Conservation (phyloP, 2,329 filamentous ascomycete genomes). For the Apiospora koreana region DNA sequence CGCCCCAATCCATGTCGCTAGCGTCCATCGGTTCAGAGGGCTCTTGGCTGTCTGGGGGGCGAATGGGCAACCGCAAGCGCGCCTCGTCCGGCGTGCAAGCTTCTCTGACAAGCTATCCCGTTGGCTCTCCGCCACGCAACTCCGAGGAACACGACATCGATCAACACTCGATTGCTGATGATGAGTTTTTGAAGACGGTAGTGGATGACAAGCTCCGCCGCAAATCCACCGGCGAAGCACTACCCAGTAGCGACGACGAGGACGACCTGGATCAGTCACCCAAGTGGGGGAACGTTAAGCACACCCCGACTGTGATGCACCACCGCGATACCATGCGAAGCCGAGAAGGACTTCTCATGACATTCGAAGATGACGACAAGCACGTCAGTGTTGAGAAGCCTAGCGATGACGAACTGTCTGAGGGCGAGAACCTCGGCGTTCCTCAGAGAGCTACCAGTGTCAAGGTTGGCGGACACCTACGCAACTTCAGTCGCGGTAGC, state of each 20-base stretch:
- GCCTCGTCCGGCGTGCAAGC: slow-evolving; percentile 47
- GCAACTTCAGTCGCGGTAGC: slow-evolving; percentile 77
- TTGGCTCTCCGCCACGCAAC: slow-evolving; percentile 52
- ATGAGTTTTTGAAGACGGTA: slow-evolving; percentile 70
- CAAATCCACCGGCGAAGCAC: slow-evolving; percentile 51
- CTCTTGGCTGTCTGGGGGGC: slow-evolving; percentile 87
- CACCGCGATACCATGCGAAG: slow-evolving; percentile 50
- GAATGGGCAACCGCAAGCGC: slow-evolving; percentile 44
- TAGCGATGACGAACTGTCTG: slow-evolving; percentile 29
- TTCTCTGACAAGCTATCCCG: slow-evolving; percentile 36
- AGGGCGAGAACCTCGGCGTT: slow-evolving; percentile 33
- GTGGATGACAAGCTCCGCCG: slow-evolving; percentile 35
- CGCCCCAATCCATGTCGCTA: slow-evolving; percentile 76
- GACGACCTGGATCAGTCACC: slow-evolving; percentile 40
- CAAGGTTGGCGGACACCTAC: slow-evolving; percentile 64
- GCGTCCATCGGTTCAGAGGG: slow-evolving; percentile 95
- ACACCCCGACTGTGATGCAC: slow-evolving; percentile 52
- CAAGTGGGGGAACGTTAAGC: slow-evolving; percentile 55
- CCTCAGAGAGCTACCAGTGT: slow-evolving; percentile 70
- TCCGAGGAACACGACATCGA: slow-evolving; percentile 39
- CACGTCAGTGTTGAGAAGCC: slow-evolving; percentile 30
- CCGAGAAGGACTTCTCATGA: slow-evolving; percentile 50
- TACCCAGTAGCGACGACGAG: slow-evolving; percentile 61
- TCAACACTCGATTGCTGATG: slow-evolving; percentile 71
- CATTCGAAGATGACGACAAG: slow-evolving; percentile 35